Percentiles rank a stretch among this genome's conserved stretches.
Conservation (phyloP, 2,329 filamentous ascomycete genomes). For the Aureobasidium pullulans region DNA sequence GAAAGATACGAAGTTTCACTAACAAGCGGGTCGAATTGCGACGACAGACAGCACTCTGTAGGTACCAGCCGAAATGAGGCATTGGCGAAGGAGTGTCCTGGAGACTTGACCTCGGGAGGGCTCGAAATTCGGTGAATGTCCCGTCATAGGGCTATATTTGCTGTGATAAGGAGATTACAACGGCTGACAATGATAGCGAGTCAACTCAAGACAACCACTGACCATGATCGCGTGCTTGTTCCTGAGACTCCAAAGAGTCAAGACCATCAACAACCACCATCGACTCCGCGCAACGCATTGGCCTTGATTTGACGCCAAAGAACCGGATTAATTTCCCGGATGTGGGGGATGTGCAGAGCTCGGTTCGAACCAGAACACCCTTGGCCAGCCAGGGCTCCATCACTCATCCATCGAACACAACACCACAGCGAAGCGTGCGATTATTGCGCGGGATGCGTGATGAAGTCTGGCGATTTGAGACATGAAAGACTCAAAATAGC, state of each 20-base stretch:
- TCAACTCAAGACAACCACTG: neutral
- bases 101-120: too few species aligned
- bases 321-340: neutral
- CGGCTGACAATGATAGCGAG: neutral
- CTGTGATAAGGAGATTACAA: neutral
- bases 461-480: neutral
- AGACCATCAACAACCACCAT: neutral
- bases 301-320: neutral
- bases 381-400: neutral
- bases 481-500: neutral
- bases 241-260: neutral
- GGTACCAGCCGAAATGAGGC: neutral
- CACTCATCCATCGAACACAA: neutral
- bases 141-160: neutral
- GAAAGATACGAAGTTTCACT: neutral
- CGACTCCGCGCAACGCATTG: neutral
- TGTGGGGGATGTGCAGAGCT: constrained; percentile 7
- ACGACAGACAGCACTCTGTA: constrained; percentile 2
- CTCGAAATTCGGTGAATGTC: too few species aligned
- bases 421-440: too few species aligned
- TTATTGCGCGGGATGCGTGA: neutral
- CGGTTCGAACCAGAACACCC: neutral
- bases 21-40: neutral
- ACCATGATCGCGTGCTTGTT: neutral
- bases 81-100: neutral